Evolutionary conservation across 1,139 yeast genomes (phyloP), one percentile per base, ranked within the genome.

Genomic region (Candida tropicalis): DNA sequence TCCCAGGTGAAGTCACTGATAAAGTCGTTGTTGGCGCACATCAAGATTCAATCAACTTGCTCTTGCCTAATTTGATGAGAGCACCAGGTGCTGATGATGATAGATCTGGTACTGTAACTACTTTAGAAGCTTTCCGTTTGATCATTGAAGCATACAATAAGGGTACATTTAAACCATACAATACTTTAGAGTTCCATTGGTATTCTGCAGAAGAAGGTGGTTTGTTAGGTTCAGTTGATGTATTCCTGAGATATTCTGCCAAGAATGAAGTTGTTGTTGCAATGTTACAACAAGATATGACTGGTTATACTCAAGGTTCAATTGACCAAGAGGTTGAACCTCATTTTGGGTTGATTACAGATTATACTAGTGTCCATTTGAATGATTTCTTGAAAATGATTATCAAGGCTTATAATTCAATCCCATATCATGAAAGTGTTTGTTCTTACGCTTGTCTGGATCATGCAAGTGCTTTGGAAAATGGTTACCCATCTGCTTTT

Each of bases 1-100:
- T 73, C 40, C 71, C 73, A 0, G 79, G 79, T 11, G 46, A 59
- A 38, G 54, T 55, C 9, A 50, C 56, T 9, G 68, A 68, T 34
- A 66, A 66, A 40, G 84, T 91, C 2, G 81, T 91, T 15, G 79
- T 91, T 23, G 97, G 97, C 0, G 86, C 96, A 20, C 98, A 93
- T 65, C 88, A 86, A 59, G 99, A 91, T 60, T 86, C 96, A 2
- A 77, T 82, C 49, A 90, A 89, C 59, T 70, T 88, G 47, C 54
- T 87, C 40, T 73, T 87, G 46, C 96, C 96, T n/a, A 73, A 71
- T 39, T 49, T 82, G 16, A 59, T 85, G 54, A 75, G 80, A 37
- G 90, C 97, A 0, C 98, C 98, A 1, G 99, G 98, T 5, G 97
- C 97, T 3, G 98, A 91, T 62, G 99, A 91, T 57, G 89, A 91